Evolutionary conservation across 441 rosid genomes (phyloP).

Genomic region (Erodium texanum): DNA sequence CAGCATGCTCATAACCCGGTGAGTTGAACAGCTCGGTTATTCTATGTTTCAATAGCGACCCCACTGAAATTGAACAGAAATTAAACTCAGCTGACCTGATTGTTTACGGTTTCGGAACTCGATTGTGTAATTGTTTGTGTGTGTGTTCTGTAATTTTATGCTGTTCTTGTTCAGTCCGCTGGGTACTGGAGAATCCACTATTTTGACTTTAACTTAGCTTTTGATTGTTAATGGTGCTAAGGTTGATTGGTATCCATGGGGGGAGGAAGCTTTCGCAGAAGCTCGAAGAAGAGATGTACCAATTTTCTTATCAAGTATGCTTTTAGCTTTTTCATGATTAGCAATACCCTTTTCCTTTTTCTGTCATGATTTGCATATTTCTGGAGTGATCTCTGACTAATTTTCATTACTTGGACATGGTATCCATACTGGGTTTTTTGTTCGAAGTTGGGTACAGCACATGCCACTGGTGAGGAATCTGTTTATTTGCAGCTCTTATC

Average conservation of each 20-base stretch:
- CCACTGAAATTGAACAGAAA: neutral
- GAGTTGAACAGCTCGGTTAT: neutral
- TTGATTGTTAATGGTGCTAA: constrained; percentile 14
- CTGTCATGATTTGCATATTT: constrained; percentile 8
- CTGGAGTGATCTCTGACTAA: constrained; percentile 16
- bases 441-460: constrained; percentile 96
- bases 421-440: constrained; percentile 9
- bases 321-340: constrained; percentile 4
- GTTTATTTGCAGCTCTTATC: neutral
- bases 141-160: neutral
- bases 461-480: constrained; percentile 76
- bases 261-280: constrained; percentile 80
- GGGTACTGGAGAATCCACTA: neutral
- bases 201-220: neutral
- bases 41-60: neutral
- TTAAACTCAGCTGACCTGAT: neutral
- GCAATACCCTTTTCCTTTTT: constrained; percentile 1
- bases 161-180: neutral
- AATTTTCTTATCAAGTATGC: constrained; percentile 79
- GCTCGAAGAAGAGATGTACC: constrained; percentile 77
- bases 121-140: neutral
- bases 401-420: constrained; percentile 22
- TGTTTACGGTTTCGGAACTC: neutral
- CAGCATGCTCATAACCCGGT: constrained; percentile 84
- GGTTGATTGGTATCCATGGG: constrained; percentile 98